Base-by-base conservation (phyloP, 352 stramenopile species). In the Phytophthora agathidicida region DNA sequence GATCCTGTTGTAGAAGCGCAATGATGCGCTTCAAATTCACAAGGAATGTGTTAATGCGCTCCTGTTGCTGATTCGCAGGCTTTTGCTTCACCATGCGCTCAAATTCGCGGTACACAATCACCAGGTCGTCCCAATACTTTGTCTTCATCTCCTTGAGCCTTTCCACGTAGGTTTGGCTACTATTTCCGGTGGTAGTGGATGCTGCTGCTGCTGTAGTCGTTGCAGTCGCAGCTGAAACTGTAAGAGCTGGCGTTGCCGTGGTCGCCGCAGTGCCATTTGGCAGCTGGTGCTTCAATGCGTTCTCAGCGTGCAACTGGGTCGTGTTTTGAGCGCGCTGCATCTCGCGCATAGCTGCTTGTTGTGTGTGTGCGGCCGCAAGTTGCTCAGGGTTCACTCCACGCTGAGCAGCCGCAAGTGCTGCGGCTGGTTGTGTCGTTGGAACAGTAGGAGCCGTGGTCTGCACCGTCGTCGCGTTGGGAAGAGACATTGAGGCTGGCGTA, bases 11-110 rank as follows among this genome's bases (percentile, higher is more conserved):
- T 17, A 94, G 44, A 33, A 94, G 48, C 42, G 82, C 78, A 28
- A 94, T 90, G 36, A 94, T 91, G 16, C 83, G 82, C 51, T 90
- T 90, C 23, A 94, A 52, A 23, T 90, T 93, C 27, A 88, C 71
- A 7, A 94, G 60, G 61, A 94, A 91, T 0, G 81, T 88, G 44
- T 89, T 91, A 39, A 93, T 91, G 0, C 85, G 85, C 46, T 92
- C 83, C 33, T 91, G 80, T 46, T 94, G 83, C 52, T 90, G 80
- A 13, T 86, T 89, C 8, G 77, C 75, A 0, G 79, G 80, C 36
- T 93, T 92, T 55, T 94, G 80, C 59, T 90, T 88, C 23, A 91
- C 85, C 85, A 94, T 91, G 23, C 83, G 76, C 43, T 91, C 83
- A 46, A 94, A 93, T 48, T 94, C 85, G n/a, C 77, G 75, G 49